Evolutionary conservation across 495 filamentous ascomycete species (phyloP).

Genomic region (Tuber magnatum): DNA sequence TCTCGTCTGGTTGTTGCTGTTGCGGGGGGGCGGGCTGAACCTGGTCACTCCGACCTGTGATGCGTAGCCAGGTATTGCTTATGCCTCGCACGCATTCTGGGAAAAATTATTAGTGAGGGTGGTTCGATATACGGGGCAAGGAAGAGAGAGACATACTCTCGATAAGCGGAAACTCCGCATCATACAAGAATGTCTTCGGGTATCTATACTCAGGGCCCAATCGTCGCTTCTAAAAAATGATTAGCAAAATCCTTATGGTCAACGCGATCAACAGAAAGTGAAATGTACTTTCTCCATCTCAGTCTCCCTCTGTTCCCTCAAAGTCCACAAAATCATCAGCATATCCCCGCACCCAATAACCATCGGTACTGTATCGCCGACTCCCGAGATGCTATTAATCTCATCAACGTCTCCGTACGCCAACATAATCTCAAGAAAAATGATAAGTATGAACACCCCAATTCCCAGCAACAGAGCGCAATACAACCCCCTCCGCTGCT

Average conservation of each 20-base stretch:
- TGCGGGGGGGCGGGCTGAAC: not conserved
- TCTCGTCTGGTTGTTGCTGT: not conserved
- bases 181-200: slow-evolving; percentile 1
- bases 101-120: not conserved
- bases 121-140: not conserved
- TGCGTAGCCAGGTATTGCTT: not conserved
- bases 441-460: not conserved
- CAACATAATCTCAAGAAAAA: not conserved
- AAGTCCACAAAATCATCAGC: not conserved
- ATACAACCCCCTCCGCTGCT: not conserved
- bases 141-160: not conserved
- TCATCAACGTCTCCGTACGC: not conserved
- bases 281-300: not conserved
- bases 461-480: not conserved
- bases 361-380: not conserved
- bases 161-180: not conserved
- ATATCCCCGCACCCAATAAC: not conserved
- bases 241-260: not conserved
- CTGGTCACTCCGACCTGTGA: not conserved
- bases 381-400: not conserved
- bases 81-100: not conserved
- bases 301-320: not conserved
- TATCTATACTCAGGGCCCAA: not conserved
- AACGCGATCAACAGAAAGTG: not conserved
- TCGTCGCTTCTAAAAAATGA: not conserved